These are phyloP conservation scores for Psilocybe azurescens DNA, from an alignment of 768 basidiomycete species.

Conservation along the genomic window DNA sequence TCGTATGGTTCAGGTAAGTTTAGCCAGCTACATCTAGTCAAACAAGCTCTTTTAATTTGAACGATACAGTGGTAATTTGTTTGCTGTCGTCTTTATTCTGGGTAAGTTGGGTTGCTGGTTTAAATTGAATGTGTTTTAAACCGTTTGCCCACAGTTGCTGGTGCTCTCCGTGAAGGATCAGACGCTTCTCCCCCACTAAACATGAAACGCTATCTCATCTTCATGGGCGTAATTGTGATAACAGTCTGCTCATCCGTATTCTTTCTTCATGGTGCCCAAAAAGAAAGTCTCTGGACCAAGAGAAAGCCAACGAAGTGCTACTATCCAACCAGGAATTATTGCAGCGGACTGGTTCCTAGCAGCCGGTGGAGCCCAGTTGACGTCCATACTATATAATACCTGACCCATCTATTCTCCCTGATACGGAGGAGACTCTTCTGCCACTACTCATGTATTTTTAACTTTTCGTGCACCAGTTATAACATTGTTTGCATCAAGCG, in stretches of 20 bases:
- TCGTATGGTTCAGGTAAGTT: slow-evolving; percentile 77
- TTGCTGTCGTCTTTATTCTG: slow-evolving; percentile 65
- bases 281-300: slow-evolving; percentile 66
- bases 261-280: slow-evolving; percentile 64
- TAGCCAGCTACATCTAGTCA: not conserved
- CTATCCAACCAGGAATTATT: not conserved
- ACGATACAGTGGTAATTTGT: slow-evolving; percentile 61
- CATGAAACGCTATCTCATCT: slow-evolving; percentile 71
- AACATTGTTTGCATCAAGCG: too few species aligned
- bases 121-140: not conserved
- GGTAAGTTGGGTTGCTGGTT: slow-evolving; percentile 41
- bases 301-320: slow-evolving; percentile 36
- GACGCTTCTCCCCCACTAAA: slow-evolving; percentile 73
- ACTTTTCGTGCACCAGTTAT: too few species aligned
- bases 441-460: too few species aligned
- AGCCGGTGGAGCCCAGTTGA: not conserved
- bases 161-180: slow-evolving; percentile 67
- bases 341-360: not conserved
- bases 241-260: slow-evolving; percentile 46
- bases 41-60: slow-evolving; percentile 7
- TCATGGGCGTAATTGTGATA: slow-evolving; percentile 61
- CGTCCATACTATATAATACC: not conserved
- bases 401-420: not conserved
- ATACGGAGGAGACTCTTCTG: too few species aligned
- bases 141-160: slow-evolving; percentile 49